These are phyloP conservation scores for Ramaria sp. DNA, from an alignment of 768 basidiomycete genomes.

Conservation along the genomic window DNA sequence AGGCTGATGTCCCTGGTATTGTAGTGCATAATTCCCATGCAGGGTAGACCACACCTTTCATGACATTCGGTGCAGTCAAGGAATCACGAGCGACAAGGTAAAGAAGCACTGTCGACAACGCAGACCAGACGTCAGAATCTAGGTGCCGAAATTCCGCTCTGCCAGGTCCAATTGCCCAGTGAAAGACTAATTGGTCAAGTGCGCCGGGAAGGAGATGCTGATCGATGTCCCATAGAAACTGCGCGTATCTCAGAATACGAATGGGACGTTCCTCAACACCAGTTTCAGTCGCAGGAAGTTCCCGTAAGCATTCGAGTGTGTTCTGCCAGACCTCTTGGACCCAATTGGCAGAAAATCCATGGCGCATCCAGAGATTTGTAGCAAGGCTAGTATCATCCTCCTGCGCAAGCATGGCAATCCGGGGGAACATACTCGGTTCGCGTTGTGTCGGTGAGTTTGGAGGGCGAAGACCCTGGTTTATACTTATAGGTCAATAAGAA, in stretches of 20 bases:
- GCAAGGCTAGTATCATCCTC: conserved; percentile 37
- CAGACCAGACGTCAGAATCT: conserved; percentile 53
- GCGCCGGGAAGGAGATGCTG: conserved; percentile 58
- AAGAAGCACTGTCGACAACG: conserved; percentile 49
- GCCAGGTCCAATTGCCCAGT: conserved; percentile 64
- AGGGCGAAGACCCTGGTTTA: conserved; percentile 4
- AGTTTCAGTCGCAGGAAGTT: conserved; percentile 45
- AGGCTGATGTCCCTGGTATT: conserved; percentile 27
- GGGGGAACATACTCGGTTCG: conserved; percentile 5
- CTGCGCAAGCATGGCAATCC: conserved; percentile 6
- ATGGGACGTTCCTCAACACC: conserved; percentile 35
- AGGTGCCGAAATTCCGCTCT: conserved; percentile 51
- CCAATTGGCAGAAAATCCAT: conserved; percentile 62
- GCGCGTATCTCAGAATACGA: conserved; percentile 55
- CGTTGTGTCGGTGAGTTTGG: conserved; percentile 9
- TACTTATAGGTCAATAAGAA: background rate
- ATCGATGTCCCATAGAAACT: conserved; percentile 63
- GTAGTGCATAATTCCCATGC: conserved; percentile 55
- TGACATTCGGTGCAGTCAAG: conserved; percentile 58
- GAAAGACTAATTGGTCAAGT: conserved; percentile 56
- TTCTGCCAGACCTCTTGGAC: conserved; percentile 82
- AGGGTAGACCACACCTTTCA: conserved; percentile 68
- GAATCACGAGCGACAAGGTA: conserved; percentile 58
- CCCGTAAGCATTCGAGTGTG: conserved; percentile 61
- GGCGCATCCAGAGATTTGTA: conserved; percentile 74